Evolutionary conservation across 2,329 filamentous ascomycete genomes (phyloP), one percentile per base, ranked within the genome.

Genomic region (Didymella pomorum): DNA sequence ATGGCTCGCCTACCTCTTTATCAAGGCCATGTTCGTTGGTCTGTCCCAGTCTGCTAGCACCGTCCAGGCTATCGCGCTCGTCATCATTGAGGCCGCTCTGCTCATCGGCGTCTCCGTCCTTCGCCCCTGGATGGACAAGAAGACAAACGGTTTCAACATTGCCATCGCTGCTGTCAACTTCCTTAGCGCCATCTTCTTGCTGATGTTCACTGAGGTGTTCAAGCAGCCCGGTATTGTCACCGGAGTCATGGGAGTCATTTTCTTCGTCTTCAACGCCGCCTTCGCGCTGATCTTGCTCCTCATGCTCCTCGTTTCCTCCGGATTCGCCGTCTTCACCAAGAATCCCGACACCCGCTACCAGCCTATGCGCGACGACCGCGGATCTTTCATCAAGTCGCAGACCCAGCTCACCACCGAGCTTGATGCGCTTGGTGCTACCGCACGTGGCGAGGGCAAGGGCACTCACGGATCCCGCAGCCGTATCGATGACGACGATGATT

Each of bases 51-150:
- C 81, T 42, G 86, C 82, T 31, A 86, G 88, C 29, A 85, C 86
- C 4, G 87, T 89, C 20, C 93, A 97, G 78, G 92, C 92, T 10
- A 83, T 97, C 57, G 91, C 89, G 16, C 84, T 97, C 57, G 82
- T 98, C 39, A 82, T 97, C 59, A 87, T 97, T 56, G 94, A 98
- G 78, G 89, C 89, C 2, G 86, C 79, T 51, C 89, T 90, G 68
- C 83, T 98, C 56, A 89, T 97, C 68, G 87, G 80, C 21, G 88
- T 92, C 55, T 90, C 88, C 60, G 89, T 96, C 52, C 81, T 97
- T 66, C 89, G 92, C 60, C 94, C 94, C 18, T 98, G 92, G 90
- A 98, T 98, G 94, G 94, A 97, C 83, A 97, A 97, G 87, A 94
- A 93, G 81, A 97, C 92, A 61, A 98, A 97, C 78, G 89, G 89